Base-by-base conservation (phyloP, 1,284 basidiomycete species). In the Sanghuangporus sanghuang region DNA sequence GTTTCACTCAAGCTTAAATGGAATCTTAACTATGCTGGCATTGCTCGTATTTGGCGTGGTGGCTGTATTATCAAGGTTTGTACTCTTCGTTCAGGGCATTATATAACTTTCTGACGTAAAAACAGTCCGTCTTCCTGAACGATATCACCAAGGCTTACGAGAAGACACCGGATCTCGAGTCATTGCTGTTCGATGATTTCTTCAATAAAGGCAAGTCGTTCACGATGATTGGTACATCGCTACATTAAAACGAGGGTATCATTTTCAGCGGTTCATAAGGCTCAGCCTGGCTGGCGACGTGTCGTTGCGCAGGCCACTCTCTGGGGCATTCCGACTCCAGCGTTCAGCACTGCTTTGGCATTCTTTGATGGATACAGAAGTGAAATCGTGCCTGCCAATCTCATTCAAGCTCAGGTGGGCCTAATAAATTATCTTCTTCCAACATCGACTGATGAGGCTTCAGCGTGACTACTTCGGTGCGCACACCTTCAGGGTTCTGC, bases 21-120 rank as follows among this genome's bases (percentile, higher is more conserved):
- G 92, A 86, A 90, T 74, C 78, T 95, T 73, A 95, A 95, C 83
- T 97, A 97, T 76, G 91, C 95, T 72, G 95, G 95, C 68, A 98
- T 99, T 75, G 97, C 97, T 57, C 88, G 85, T 70, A 99, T 99
- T 95, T 99, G 97, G 97, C 94, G 96, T 73, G 97, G 97, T 70
- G 97, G 97, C 69, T 99, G 97, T 79, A 99, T 99, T 78, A 99
- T 99, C 86, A 95, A 95, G 84, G 87, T 82, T 58, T 16, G 42
- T 44, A 16, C 16, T 3, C 18, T 23, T 39, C 14, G 16, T 12
- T 38, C 12, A 54, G 57, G 21, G 18, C 58, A 62, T 38, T 3
- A 4, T 6, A 6, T n/a, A 46, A 5, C 12, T 11, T 42, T 42
- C n/a, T 42, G 40, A 46, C 21, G 16, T 46, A 18, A 46, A 18